phyloP scores from a whole-genome alignment of 176 grass and related monocot species.

The Oryza brachyantha region DNA sequence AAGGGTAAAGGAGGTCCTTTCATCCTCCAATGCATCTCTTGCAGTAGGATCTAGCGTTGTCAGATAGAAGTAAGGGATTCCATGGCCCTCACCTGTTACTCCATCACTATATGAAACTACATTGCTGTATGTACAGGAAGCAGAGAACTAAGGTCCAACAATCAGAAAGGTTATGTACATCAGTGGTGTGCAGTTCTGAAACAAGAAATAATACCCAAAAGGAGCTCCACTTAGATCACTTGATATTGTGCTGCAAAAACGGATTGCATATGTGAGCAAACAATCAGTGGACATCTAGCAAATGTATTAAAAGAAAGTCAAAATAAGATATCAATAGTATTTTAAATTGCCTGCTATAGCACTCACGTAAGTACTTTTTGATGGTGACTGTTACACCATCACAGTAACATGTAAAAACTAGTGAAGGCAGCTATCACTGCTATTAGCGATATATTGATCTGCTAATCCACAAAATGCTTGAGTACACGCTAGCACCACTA shows the following conservation, averaged over 20 bases:
- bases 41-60: constrained; percentile 88
- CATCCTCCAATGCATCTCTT: constrained; percentile 71
- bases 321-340: background rate
- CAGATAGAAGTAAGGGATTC: constrained; percentile 86
- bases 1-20: constrained; percentile 78
- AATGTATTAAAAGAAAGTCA: background rate
- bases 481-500: background rate
- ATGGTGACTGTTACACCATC: background rate
- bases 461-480: background rate
- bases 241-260: constrained; percentile 74
- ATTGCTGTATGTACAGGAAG: constrained; percentile 51
- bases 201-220: constrained; percentile 65
- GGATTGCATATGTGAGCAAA: background rate
- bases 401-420: too few species aligned
- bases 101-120: constrained; percentile 96
- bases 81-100: constrained; percentile 46
- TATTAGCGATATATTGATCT: background rate
- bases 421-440: background rate
- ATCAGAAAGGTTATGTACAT: background rate
- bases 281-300: background rate
- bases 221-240: constrained; percentile 78
- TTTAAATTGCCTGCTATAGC: background rate
- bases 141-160: constrained; percentile 7
- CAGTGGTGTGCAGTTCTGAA: background rate
- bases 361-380: background rate